Percentiles rank a stretch among this genome's conserved stretches.
Evolutionary conservation across 208 protist genomes (phyloP).

Genomic region (Crithidia expoeki): DNA sequence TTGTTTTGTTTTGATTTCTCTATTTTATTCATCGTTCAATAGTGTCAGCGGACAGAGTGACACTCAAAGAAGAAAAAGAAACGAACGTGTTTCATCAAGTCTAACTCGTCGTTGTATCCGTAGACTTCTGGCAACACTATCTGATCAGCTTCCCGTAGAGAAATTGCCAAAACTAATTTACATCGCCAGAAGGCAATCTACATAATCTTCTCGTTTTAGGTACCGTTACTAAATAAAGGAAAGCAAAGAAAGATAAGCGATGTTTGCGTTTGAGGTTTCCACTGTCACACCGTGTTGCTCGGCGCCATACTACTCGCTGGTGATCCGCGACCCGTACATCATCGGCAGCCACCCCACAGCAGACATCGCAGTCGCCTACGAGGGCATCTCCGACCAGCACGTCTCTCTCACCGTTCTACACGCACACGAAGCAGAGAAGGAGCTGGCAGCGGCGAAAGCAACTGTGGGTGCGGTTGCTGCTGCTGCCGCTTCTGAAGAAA

Average conservation of each 20-base stretch:
- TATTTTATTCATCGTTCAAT: slow-evolving; percentile 4
- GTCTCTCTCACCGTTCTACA: slow-evolving; percentile 67
- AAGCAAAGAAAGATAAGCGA: slow-evolving; percentile 11
- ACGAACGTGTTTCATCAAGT: neutral
- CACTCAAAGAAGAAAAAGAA: neutral
- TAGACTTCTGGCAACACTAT: too few relatives aligned
- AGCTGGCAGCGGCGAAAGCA: slow-evolving; percentile 11
- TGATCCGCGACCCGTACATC: slow-evolving; percentile 74
- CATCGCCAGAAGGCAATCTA: too few relatives aligned
- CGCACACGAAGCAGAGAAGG: slow-evolving; percentile 41
- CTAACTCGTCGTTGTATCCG: too few relatives aligned
- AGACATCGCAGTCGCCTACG: slow-evolving; percentile 47
- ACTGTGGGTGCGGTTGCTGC: neutral
- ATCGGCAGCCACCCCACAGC: slow-evolving; percentile 45
- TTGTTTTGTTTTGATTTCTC: neutral
- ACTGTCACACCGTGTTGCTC: slow-evolving; percentile 46
- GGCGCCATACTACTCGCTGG: slow-evolving; percentile 81
- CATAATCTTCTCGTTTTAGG: neutral
- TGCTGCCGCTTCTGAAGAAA: neutral
- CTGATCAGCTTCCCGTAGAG: too few relatives aligned
- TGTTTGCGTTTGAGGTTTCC: slow-evolving; percentile 76
- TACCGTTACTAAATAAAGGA: neutral
- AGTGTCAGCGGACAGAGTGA: neutral
- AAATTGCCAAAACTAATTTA: too few relatives aligned
- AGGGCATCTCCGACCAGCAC: slow-evolving; percentile 53